phyloP scores from a whole-genome alignment of 2,329 filamentous ascomycete genomes.

The Sarocladium oryzae region DNA sequence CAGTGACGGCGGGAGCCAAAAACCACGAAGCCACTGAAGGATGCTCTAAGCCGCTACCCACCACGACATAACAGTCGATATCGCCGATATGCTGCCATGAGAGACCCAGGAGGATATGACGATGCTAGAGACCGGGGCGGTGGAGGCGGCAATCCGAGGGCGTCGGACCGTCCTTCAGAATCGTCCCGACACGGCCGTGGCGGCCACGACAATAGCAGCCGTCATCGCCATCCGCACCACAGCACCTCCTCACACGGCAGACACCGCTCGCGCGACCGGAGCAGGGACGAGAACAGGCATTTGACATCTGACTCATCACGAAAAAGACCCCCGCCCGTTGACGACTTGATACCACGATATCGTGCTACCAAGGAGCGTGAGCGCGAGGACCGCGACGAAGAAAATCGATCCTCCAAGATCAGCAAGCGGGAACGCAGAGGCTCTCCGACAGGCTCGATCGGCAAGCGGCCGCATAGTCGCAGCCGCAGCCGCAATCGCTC shows the following conservation, averaged over 20 bases:
- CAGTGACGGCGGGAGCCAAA: neutral
- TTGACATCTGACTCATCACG: constrained; percentile 20
- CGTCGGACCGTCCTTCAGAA: constrained; percentile 25
- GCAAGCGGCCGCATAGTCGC: constrained; percentile 36
- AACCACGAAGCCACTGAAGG: neutral
- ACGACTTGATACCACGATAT: constrained; percentile 33
- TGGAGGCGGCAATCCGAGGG: constrained; percentile 26
- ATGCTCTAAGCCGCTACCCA: neutral
- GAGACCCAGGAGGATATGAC: constrained; percentile 29
- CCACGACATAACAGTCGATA: constrained; percentile 17
- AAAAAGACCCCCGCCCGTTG: constrained; percentile 19
- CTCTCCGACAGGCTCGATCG: constrained; percentile 27
- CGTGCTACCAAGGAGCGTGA: constrained; percentile 24
- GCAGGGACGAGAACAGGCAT: constrained; percentile 26
- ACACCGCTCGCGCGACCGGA: constrained; percentile 31
- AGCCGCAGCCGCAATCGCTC: constrained; percentile 37
- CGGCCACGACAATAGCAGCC: constrained; percentile 21
- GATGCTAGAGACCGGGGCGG: constrained; percentile 31
- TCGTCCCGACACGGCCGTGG: constrained; percentile 25
- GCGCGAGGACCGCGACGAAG: constrained; percentile 23
- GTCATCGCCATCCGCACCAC: constrained; percentile 22
- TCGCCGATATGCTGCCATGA: constrained; percentile 36
- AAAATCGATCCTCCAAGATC: constrained; percentile 17
- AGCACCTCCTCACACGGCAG: constrained; percentile 25
- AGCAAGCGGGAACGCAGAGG: constrained; percentile 17